Base-by-base conservation (phyloP, 2,329 filamentous ascomycete species). In the Stagonosporopsis vannaccii region DNA sequence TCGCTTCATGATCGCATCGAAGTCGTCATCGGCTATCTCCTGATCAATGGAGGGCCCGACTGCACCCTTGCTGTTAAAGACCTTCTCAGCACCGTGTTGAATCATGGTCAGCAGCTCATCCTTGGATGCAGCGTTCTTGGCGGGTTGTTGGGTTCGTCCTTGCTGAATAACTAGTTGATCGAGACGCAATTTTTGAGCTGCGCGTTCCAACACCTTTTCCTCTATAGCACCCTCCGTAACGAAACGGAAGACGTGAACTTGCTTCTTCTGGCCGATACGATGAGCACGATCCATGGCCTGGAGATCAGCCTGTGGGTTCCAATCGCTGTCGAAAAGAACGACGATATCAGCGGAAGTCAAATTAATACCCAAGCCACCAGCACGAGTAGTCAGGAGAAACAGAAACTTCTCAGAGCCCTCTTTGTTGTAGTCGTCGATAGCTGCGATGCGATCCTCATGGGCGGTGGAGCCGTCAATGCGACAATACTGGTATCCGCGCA, bases 261-360 rank as follows among this genome's bases (percentile, higher is more conserved):
- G 95, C 79, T 99, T 99, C 5, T 92, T 99, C 79, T 99, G 95
- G 35, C 95, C 95, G 67, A 99, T 99, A 79, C 95, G 92, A 80
- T 99, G 95, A 47, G 95, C 95, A 73, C 95, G 91, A 72, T 99
- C 95, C 95, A 99, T 99, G 53, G 95, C 95, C 77, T 99, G 95
- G 57, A 99, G 80, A 86, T 99, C 95, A 17, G 95, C 95, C 77
- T 99, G 95, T 9, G 95, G 95, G 71, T 97, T 98, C 95, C 95
- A 99, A 74, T 99, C 95, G 69, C 93, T 97, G 76, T 99, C 95
- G 71, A 95, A 99, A 6, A 99, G 85, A 26, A 99, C 86, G 56
- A 99, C 95, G 70, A 98, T 97, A 69, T 99, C 95, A 52, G 95
- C 95, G 58, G 85, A 89, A 0, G 95, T 99, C 72, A 99, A 80